phyloP scores from a whole-genome alignment of 2,329 filamentous ascomycete species.

The Dactylellina cionopaga region DNA sequence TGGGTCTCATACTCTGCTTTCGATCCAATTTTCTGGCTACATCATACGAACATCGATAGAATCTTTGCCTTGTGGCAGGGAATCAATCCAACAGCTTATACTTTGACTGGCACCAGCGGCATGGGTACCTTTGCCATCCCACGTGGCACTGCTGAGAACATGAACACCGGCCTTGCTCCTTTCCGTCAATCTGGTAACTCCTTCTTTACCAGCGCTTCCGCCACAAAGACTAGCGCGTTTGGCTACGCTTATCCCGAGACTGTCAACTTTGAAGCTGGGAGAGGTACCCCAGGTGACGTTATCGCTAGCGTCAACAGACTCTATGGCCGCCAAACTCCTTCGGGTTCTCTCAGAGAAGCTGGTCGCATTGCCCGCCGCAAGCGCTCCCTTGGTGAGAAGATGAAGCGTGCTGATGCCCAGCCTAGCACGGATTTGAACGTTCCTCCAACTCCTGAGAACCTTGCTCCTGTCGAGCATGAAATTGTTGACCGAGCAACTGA shows the following conservation, averaged over 20 bases:
- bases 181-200: constrained; percentile 48
- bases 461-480: constrained; percentile 11
- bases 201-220: constrained; percentile 38
- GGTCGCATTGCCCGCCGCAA: constrained; percentile 3
- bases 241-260: constrained; percentile 80
- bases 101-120: not conserved
- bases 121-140: constrained; percentile 21
- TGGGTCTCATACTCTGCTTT: constrained; percentile 78
- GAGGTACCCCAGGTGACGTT: constrained; percentile 51
- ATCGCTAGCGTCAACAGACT: constrained; percentile 13
- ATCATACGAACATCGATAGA: constrained; percentile 78
- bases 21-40: constrained; percentile 72
- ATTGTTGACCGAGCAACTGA: constrained; percentile 14
- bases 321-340: constrained; percentile 15
- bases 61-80: constrained; percentile 80
- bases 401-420: constrained; percentile 13
- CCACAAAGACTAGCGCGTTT: constrained; percentile 66
- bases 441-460: not conserved
- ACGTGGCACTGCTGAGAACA: constrained; percentile 28
- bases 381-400: not conserved
- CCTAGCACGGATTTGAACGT: constrained; percentile 21
- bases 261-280: constrained; percentile 60
- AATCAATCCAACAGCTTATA: constrained; percentile 12
- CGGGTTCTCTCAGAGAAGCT: constrained; percentile 16
- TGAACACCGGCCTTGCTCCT: constrained; percentile 54